phyloP scores from a whole-genome alignment of 331 rosid species.

The Spiraea crenata region DNA sequence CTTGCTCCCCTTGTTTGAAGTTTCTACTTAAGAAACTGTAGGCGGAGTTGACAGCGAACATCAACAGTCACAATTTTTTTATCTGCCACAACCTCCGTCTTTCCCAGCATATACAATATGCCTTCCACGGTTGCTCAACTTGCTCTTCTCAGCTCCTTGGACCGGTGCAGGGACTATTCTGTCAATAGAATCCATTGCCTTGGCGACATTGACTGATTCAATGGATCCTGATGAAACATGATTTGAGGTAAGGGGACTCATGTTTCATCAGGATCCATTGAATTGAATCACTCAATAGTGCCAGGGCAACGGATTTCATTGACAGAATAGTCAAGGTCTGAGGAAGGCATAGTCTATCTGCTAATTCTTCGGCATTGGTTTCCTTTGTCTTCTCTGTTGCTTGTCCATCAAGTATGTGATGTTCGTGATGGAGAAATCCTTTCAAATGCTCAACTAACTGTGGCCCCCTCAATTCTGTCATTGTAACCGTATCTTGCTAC shows the following conservation, averaged over 20 bases:
- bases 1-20: slow-evolving; percentile 55
- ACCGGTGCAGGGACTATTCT: slow-evolving; percentile 17
- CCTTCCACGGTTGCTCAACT: slow-evolving; percentile 53
- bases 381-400: not conserved
- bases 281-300: no score
- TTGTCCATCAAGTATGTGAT: slow-evolving; percentile 17
- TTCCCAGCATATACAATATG: slow-evolving; percentile 68
- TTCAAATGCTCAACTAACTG: slow-evolving; percentile 57
- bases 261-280: no score
- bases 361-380: not conserved
- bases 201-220: slow-evolving; percentile 14
- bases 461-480: slow-evolving; percentile 42
- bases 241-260: not conserved
- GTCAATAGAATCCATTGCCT: slow-evolving; percentile 33
- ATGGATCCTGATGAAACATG: slow-evolving; percentile 36
- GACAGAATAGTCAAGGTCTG: no score
- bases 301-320: no score
- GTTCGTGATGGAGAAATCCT: slow-evolving; percentile 35
- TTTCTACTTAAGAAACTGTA: slow-evolving; percentile 68
- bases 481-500: slow-evolving; percentile 83
- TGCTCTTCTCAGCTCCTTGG: slow-evolving; percentile 42
- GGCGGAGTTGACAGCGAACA: slow-evolving; percentile 51
- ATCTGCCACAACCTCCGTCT: slow-evolving; percentile 69
- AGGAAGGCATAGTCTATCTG: no score
- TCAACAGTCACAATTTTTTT: slow-evolving; percentile 57